Evolutionary conservation across 208 protist genomes (phyloP), one percentile per base, ranked within the genome.

Genomic region (Trypanosoma boissoni): DNA sequence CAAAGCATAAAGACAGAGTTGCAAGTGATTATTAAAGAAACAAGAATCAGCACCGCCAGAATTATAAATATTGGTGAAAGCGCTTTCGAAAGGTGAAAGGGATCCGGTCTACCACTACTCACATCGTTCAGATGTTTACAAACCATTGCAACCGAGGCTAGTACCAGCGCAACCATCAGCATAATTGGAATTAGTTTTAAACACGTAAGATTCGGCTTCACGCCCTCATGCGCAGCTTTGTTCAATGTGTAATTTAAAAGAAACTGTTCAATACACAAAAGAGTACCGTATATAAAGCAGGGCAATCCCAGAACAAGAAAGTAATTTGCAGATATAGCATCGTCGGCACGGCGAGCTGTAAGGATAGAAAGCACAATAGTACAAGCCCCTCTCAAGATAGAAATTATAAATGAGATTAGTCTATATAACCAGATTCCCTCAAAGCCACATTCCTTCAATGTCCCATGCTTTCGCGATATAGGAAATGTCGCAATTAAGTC

Each of bases 51-150:
- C n/a, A 32, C 2, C n/a, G 58, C 72, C 23, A 78, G 18, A 0
- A 89, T 29, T n/a, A 91, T 66, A 50, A 76, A 88, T 31, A 86
- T 44, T 6, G 84, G 84, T 36, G 81, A 81, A 41, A 86, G 61
- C 6, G 80, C 74, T 21, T 56, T 48, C 0, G 31, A 12, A 0
- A 91, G 66, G 18, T 45, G 53, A 14, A 80, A 29, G 2, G 72
- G 64, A 28, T 37, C 12, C 0, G 29, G 45, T 14, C 26, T 16
- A 42, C 59, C 68, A 14, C 10, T 42, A 48, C 54, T 51, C 28
- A 72, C 53, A 63, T 86, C 58, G 63, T 91, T 88, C 41, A 91
- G 68, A 6, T 80, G 77, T 37, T 78, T 76, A 12, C 57, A 66
- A 2, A 86, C 62, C 82, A 89, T 83, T 2, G 66, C 58, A 10